Evolutionary conservation across 257 asterid species (phyloP), one percentile per base, ranked within the genome.

Genomic region (Rauvolfia tetraphylla): DNA sequence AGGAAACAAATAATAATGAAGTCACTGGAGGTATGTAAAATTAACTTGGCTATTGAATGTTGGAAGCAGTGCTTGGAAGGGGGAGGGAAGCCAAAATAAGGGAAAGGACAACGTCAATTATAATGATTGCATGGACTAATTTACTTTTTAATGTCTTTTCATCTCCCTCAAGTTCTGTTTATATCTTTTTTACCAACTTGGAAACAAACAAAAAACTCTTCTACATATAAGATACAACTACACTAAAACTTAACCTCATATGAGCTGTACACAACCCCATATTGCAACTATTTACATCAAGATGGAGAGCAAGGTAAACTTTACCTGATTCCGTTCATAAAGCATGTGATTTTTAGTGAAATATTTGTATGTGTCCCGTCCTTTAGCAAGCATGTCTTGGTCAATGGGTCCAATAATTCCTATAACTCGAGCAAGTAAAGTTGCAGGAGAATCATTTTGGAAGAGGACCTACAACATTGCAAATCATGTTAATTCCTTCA

Each of bases 401-500:
- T 92, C 96, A 76, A 95, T 85, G 34, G 90, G 84, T 81, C 95
- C 92, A 67, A 91, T 83, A 71, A 95, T 92, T 80, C 98, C 98
- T 58, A 92, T 88, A 67, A 95, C 98, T 25, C 99, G 92, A 81
- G 98, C 99, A 79, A 95, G 98, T 84, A 95, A 85, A 66, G 99
- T 91, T 62, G 98, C 97, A n/a, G 97, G 97, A 76, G 99, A 95
- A 84, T 95, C 99, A 77, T 95, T 95, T 88, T 91, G 99, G 84
- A 95, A 95, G 76, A 95, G 96, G 61, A 95, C 99, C 99, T 95
- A 85, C 79, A 84, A 53, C 73, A 79, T 54, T 74, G 68, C 29
- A 73, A 33, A 74, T 14, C 22, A 71, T 0, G 53, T 78, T 44
- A 59, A 22, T 53, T 18, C 42, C 72, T 67, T 38, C 31, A 66